Evolutionary conservation across 805 yeast genomes (phyloP).

Genomic region (Jamesozyma rosinii): DNA sequence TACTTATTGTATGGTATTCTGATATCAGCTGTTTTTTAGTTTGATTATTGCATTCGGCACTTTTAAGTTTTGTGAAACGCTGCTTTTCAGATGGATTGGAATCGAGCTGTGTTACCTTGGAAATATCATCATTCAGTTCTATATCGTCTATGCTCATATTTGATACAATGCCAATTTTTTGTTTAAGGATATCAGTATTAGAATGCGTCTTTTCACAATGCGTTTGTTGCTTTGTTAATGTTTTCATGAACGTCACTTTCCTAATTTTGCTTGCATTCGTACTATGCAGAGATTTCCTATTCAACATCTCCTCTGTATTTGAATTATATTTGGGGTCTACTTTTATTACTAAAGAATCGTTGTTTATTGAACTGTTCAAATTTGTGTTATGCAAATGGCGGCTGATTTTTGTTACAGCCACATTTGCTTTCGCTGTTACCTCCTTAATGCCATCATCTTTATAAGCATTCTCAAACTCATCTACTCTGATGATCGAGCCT

Average conservation of each 20-base stretch:
- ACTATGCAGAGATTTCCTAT: background rate
- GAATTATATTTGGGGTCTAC: conserved; percentile 3
- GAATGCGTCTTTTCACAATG: background rate
- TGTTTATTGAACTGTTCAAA: background rate
- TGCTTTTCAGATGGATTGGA: background rate
- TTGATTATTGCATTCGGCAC: background rate
- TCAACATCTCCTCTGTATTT: background rate
- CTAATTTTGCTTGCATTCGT: conserved; percentile 1
- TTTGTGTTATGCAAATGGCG: background rate
- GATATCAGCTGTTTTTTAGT: background rate
- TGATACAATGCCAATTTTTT: background rate
- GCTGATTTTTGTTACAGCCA: background rate
- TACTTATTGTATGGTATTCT: background rate
- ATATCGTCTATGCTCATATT: background rate
- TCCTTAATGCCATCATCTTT: background rate
- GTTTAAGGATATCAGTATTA: background rate
- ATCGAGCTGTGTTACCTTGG: background rate
- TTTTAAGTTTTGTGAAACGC: background rate
- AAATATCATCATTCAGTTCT: background rate
- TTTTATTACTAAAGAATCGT: conserved; percentile 1
- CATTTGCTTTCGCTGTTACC: background rate
- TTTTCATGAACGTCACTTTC: conserved; percentile 5
- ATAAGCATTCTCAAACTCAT: background rate
- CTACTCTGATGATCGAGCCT: background rate
- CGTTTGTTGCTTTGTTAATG: background rate